Evolutionary conservation across 306 rosid species (phyloP).

Genomic region (Gleditsia sinensis): DNA sequence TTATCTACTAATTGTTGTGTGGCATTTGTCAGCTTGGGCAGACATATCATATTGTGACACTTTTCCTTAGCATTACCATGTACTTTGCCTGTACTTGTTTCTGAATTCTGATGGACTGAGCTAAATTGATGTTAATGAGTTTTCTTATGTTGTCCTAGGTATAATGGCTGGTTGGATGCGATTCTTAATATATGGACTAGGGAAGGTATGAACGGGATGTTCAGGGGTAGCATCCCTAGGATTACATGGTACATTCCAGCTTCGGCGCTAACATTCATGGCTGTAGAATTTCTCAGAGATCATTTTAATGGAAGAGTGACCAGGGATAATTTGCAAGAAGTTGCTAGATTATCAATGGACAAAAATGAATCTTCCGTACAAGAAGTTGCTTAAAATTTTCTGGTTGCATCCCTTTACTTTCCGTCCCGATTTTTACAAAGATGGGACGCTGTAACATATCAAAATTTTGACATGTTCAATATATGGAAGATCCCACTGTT

Average conservation of each 20-base stretch:
- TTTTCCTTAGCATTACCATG: constrained; percentile 2
- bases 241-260: constrained; percentile 91
- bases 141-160: constrained; percentile 47
- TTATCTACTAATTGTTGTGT: background rate
- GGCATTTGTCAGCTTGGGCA: constrained; percentile 9
- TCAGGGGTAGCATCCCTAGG: constrained; percentile 86
- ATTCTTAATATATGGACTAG: constrained; percentile 55
- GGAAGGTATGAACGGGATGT: constrained; percentile 79
- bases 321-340: constrained; percentile 38
- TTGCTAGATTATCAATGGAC: constrained; percentile 51
- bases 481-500: background rate
- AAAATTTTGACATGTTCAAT: constrained; percentile 20
- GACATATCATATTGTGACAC: background rate
- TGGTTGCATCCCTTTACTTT: constrained; percentile 24
- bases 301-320: constrained; percentile 53
- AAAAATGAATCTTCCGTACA: constrained; percentile 48
- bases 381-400: constrained; percentile 43
- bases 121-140: constrained; percentile 17
- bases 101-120: constrained; percentile 12
- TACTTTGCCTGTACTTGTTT: background rate
- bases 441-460: constrained; percentile 36
- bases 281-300: constrained; percentile 83
- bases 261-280: constrained; percentile 92
- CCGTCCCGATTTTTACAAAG: constrained; percentile 31
- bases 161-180: constrained; percentile 79